Conservation (phyloP, 2,329 filamentous ascomycete species). For the Coniella lustricola region DNA sequence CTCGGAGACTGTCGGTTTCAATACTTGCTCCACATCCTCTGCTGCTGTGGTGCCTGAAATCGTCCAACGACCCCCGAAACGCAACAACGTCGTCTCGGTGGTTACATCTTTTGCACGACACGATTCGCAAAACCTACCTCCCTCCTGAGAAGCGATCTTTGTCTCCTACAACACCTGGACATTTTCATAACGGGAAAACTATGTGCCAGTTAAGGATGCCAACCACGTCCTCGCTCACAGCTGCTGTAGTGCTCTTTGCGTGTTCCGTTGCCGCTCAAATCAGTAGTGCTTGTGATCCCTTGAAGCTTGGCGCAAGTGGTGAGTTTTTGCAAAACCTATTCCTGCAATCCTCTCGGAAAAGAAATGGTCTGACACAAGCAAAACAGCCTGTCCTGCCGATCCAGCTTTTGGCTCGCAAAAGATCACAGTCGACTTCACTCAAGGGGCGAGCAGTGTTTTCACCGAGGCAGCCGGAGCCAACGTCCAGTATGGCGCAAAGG, state of each 20-base stretch:
- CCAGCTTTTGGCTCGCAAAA: conserved; percentile 63
- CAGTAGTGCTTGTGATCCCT: conserved; percentile 48
- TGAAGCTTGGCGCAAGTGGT: conserved; percentile 33
- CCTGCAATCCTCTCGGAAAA: conserved; percentile 16
- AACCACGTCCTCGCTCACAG: conserved; percentile 38
- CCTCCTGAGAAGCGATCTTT: no score
- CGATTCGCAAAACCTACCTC: no score
- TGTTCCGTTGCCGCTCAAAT: conserved; percentile 49
- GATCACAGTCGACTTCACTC: conserved; percentile 32
- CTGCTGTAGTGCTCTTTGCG: conserved; percentile 42
- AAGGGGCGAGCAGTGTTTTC: conserved; percentile 50
- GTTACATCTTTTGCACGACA: no score
- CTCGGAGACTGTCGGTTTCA: no score
- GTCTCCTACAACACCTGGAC: no score
- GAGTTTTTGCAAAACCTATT: conserved; percentile 25
- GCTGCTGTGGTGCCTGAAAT: no score
- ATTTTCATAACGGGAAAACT: no score
- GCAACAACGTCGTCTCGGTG: no score
- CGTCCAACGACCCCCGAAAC: no score
- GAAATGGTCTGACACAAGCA: conserved; percentile 3
- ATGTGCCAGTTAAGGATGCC: conserved; percentile 30
- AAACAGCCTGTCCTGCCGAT: conserved; percentile 60
- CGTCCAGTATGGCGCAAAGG: conserved; percentile 38
- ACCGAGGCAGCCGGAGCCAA: conserved; percentile 55
- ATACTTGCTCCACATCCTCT: no score